Percentiles rank a stretch among this genome's conserved stretches.
These are phyloP conservation scores for Saccharomycopsis fermentans DNA, from an alignment of 805 yeast species.

Conservation along the genomic window DNA sequence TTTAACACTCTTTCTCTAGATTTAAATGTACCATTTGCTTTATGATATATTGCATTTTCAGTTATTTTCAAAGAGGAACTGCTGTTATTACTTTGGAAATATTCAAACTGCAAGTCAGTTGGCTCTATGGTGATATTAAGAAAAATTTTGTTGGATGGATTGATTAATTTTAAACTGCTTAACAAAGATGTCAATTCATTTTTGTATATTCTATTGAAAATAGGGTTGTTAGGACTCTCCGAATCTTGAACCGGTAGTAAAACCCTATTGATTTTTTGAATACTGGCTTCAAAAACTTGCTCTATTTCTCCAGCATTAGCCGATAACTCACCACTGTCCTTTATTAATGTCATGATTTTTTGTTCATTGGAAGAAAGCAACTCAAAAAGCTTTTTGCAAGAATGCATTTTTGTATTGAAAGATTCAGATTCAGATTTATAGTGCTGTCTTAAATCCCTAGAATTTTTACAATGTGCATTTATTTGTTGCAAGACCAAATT, in stretches of 20 bases:
- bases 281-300: not conserved
- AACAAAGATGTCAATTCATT: slow-evolving; percentile 12
- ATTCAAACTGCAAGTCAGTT: not conserved
- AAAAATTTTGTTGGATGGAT: not conserved
- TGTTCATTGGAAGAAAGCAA: slow-evolving; percentile 3
- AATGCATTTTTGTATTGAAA: slow-evolving; percentile 1
- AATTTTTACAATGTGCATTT: not conserved
- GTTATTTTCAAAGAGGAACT: not conserved
- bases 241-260: not conserved
- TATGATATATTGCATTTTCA: not conserved
- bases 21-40: not conserved
- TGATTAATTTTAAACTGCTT: slow-evolving; percentile 6
- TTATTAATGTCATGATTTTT: not conserved
- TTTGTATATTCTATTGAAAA: slow-evolving; percentile 4
- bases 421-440: slow-evolving; percentile 2
- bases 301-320: not conserved
- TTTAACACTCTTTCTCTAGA: too few species aligned
- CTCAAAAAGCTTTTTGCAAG: slow-evolving; percentile 7
- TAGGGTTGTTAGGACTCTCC: not conserved
- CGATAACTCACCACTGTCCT: not conserved
- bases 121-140: not conserved
- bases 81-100: not conserved
- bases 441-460: not conserved
- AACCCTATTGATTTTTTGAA: not conserved
- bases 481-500: not conserved